Evolutionary conservation across 169 alveolate genomes (phyloP).

Genomic region (Sarcocystis neurona): DNA sequence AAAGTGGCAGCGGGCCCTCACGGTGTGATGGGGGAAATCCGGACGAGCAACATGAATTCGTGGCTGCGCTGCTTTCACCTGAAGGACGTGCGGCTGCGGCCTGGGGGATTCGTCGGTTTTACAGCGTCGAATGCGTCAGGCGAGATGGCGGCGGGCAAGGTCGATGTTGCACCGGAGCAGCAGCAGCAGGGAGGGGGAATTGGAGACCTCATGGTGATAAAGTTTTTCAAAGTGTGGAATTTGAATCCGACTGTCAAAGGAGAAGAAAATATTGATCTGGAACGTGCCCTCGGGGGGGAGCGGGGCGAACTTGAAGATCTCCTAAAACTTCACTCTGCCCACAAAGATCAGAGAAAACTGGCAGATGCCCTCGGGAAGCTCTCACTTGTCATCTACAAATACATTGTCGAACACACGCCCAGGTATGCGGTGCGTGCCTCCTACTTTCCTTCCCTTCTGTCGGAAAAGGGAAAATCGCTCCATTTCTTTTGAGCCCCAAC

Average conservation of each 20-base stretch:
- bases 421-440: no score
- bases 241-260: constrained; percentile 69
- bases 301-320: constrained; percentile 56
- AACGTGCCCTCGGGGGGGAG: constrained; percentile 43
- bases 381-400: constrained; percentile 67
- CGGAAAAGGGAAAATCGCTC: no score
- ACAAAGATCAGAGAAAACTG: constrained; percentile 61
- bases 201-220: constrained; percentile 42
- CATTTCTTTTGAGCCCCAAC: no score
- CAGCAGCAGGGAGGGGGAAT: constrained; percentile 41
- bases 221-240: constrained; percentile 65
- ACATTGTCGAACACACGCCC: constrained; percentile 68
- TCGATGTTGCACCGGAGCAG: not conserved
- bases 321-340: constrained; percentile 59
- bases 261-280: constrained; percentile 63
- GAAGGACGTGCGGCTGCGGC: constrained; percentile 62
- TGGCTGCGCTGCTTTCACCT: constrained; percentile 70
- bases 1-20: constrained; percentile 69
- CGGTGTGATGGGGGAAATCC: constrained; percentile 70
- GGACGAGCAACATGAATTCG: constrained; percentile 64
- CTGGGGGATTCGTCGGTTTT: constrained; percentile 71
- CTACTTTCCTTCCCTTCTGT: no score
- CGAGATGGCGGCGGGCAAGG: constrained; percentile 42
- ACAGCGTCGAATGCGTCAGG: constrained; percentile 67
- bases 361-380: constrained; percentile 67